phyloP scores from a whole-genome alignment of 768 basidiomycete genomes.

The Suillus tomentosus region DNA sequence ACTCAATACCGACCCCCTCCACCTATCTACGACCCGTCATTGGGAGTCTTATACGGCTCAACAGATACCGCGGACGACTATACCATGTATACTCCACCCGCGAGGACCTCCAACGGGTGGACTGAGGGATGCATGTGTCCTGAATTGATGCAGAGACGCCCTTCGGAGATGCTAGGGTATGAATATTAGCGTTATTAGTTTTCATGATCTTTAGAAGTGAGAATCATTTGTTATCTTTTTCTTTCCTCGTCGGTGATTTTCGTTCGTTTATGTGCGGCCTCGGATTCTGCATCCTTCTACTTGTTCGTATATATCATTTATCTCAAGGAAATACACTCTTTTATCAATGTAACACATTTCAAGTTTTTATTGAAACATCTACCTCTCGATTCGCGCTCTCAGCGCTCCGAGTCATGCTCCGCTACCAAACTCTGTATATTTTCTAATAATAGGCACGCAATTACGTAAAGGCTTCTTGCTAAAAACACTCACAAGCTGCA shows the following conservation, averaged over 20 bases:
- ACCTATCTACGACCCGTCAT: background rate
- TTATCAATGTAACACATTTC: no score
- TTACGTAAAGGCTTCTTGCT: no score
- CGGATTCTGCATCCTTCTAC: background rate
- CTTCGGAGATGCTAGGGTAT: background rate
- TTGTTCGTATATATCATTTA: background rate
- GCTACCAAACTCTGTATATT: no score
- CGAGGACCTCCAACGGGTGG: background rate
- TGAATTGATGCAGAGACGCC: background rate
- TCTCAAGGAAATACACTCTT: no score
- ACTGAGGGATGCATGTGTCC: slow-evolving; percentile 5
- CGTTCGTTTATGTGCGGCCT: background rate
- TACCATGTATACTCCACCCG: background rate
- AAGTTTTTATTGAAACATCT: no score
- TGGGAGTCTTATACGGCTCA: background rate
- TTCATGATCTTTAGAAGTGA: no score
- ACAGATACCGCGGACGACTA: background rate
- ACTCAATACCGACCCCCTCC: background rate
- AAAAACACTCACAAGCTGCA: no score
- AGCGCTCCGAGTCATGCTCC: no score
- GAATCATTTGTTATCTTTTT: no score
- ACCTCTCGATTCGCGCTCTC: no score
- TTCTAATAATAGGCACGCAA: no score
- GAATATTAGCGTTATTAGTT: background rate
- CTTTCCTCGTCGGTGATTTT: background rate